A percentile compares a stretch with the other conserved stretches of the same genome.
phyloP scores from a whole-genome alignment of 176 grass and related monocot species.

The Pontederia paniculata region DNA sequence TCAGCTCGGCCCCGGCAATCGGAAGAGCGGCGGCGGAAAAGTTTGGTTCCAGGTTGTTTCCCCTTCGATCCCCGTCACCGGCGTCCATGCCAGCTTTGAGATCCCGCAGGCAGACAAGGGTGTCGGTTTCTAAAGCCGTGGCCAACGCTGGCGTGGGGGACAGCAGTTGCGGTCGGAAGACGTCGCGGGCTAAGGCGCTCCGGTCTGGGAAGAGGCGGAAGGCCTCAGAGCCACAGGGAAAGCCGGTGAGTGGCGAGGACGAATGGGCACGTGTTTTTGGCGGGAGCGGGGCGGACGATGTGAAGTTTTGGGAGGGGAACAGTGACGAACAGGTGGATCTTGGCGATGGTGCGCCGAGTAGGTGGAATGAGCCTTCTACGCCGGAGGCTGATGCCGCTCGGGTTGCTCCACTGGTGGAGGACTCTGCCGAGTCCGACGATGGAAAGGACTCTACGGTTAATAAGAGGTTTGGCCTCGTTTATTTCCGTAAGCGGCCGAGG shows the following conservation, averaged over 20 bases:
- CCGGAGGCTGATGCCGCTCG: too few relatives aligned
- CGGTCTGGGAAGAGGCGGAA: conserved; percentile 49
- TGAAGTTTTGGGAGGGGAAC: not conserved
- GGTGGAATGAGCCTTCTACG: not conserved
- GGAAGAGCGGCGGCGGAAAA: conserved; percentile 6
- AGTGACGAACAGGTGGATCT: too few relatives aligned
- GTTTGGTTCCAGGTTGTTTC: conserved; percentile 5
- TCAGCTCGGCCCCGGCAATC: not conserved
- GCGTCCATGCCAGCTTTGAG: conserved; percentile 68
- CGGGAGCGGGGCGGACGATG: not conserved
- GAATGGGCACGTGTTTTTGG: not conserved
- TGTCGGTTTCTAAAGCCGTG: conserved; percentile 46
- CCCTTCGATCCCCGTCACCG: conserved; percentile 6
- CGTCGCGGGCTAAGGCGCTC: conserved; percentile 14
- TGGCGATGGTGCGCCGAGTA: not conserved
- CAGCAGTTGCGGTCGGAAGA: not conserved
- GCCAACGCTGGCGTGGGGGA: not conserved
- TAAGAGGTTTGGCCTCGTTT: too few relatives aligned
- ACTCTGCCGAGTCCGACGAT: too few relatives aligned
- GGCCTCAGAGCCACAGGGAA: conserved; percentile 3
- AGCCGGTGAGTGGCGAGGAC: conserved; percentile 3
- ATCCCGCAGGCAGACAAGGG: conserved; percentile 57
- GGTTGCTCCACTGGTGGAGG: too few relatives aligned
- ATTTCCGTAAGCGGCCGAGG: too few relatives aligned
- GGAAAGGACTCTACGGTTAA: too few relatives aligned